Conservation (phyloP, 768 basidiomycete genomes). For the Fistulinella prunicolor region DNA sequence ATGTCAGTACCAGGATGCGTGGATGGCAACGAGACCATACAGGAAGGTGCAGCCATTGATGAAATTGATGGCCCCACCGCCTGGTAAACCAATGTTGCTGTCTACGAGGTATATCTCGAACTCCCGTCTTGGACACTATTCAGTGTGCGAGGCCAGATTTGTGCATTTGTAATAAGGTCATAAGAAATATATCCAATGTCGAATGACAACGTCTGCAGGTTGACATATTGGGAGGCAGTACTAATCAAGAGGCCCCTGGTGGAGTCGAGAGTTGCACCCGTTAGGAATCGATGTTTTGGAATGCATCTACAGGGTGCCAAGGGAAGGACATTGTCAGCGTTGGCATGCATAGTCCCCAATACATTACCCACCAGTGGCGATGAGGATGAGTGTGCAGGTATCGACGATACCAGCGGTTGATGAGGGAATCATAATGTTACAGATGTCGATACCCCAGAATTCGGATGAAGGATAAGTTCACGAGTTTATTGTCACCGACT, state of each 20-base stretch:
- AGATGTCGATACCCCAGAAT: neutral
- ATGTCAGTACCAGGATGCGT: conserved; percentile 32
- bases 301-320: neutral
- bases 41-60: neutral
- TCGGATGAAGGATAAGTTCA: neutral
- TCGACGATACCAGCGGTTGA: neutral
- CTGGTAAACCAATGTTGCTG: no score
- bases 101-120: no score
- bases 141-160: neutral
- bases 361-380: neutral
- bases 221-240: neutral
- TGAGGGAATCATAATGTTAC: neutral
- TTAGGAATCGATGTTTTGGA: neutral
- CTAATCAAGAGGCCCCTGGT: neutral
- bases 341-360: neutral
- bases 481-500: conserved; percentile 15
- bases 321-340: neutral
- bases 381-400: neutral
- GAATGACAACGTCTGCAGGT: neutral
- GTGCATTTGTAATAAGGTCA: neutral
- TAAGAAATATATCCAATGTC: neutral
- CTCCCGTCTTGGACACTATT: conserved; percentile 18
- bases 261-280: neutral
- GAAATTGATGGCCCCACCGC: neutral
- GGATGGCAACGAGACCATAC: neutral